Conservation (phyloP, 2,329 filamentous ascomycete genomes). For the Phyllosticta citriasiana region DNA sequence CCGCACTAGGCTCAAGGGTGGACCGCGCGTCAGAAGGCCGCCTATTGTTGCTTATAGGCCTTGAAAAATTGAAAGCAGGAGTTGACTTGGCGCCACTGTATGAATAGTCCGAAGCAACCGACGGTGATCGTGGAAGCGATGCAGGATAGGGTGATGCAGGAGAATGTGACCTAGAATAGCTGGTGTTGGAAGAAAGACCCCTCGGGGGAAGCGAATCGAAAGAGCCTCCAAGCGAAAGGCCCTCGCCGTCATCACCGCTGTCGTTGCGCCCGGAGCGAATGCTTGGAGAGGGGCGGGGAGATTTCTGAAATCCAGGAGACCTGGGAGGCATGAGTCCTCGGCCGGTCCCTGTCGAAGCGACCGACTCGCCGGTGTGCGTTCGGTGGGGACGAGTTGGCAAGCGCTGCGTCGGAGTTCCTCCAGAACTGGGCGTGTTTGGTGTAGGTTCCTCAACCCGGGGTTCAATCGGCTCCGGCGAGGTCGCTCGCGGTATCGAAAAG, state of each 20-base stretch:
- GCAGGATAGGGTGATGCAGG: slow-evolving; percentile 55
- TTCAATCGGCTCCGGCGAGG: slow-evolving; percentile 37
- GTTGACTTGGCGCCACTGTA: slow-evolving; percentile 47
- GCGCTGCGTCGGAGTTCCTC: slow-evolving; percentile 17
- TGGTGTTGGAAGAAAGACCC: slow-evolving; percentile 67
- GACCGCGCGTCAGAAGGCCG: slow-evolving; percentile 28
- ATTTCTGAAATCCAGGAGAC: slow-evolving; percentile 29
- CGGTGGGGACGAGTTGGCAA: slow-evolving; percentile 25
- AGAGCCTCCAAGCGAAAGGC: slow-evolving; percentile 45
- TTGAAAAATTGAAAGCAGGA: slow-evolving; percentile 86
- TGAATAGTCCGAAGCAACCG: slow-evolving; percentile 73
- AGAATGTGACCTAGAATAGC: slow-evolving; percentile 49
- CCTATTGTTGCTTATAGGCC: slow-evolving; percentile 63
- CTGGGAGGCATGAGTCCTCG: slow-evolving; percentile 22
- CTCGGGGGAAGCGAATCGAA: slow-evolving; percentile 59
- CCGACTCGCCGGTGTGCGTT: slow-evolving; percentile 32
- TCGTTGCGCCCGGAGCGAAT: slow-evolving; percentile 36
- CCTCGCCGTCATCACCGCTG: slow-evolving; percentile 62
- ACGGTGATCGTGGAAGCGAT: slow-evolving; percentile 62
- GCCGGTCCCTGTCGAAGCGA: slow-evolving; percentile 10
- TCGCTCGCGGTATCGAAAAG: slow-evolving; percentile 36
- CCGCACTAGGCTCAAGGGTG: slow-evolving; percentile 26
- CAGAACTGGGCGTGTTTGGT: slow-evolving; percentile 28
- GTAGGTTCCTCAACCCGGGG: slow-evolving; percentile 34
- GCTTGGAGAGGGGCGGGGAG: slow-evolving; percentile 31